Evolutionary conservation across 2,329 filamentous ascomycete species (phyloP), one percentile per base, ranked within the genome.

Genomic region (Amauroascus verrucosus): DNA sequence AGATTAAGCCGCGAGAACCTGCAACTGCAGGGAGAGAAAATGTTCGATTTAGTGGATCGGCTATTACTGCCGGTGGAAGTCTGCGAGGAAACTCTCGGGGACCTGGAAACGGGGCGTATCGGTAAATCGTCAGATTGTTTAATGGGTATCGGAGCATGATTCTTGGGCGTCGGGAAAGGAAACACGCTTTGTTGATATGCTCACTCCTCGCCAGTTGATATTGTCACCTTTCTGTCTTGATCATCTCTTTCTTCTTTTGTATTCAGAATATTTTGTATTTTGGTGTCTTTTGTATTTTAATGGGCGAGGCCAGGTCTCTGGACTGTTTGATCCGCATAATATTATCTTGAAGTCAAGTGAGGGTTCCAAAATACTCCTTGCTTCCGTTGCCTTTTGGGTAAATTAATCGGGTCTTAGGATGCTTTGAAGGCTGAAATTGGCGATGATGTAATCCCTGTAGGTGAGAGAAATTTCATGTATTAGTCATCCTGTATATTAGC

Each of bases 1-100:
- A 73, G 16, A 60, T 68, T 5, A 67, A 68, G 53, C 64, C 68
- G 48, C 64, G 67, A 51, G 70, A 70, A 56, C 62, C 64, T 58
- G 70, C 65, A 51, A 62, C 67, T 51, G 65, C 62, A n/a, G 64
- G 64, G 40, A 62, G 69, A 53, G 70, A 71, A 57, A 67, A 64
- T 41, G 46, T 48, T 13, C 65, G 70, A 53, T 63, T 71, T 44
- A 72, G 68, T 54, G 61, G 63, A 26, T 63, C 67, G 54, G 67
- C 67, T n/a, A 61, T 65, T 18, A 64, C 67, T n/a, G 63, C 64
- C 33, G 54, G 66, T 18, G 67, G 65, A 20, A 61, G 62, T 30
- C 54, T 63, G n/a, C 58, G 67, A 13, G 63, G 64, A 26, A 65
- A 62, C 54, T 57, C 67, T 37, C 63, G 65, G 40, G 58, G 61